These are phyloP conservation scores for Pichia eremophila DNA, from an alignment of 805 yeast species.

Conservation along the genomic window DNA sequence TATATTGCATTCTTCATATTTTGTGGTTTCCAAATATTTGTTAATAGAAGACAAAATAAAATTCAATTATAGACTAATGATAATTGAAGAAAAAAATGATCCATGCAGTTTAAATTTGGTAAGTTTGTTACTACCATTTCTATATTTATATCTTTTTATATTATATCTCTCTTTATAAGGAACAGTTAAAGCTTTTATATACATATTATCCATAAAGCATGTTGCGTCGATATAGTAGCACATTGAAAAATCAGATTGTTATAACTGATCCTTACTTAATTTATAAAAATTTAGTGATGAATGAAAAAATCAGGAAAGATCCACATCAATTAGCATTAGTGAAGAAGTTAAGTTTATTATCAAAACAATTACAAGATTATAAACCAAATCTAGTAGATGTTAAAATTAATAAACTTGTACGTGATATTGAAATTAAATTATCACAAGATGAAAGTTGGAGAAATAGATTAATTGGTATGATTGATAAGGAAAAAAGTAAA, in stretches of 20 bases:
- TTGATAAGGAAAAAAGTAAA: neutral
- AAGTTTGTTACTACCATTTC: too few relatives aligned
- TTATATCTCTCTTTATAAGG: too few relatives aligned
- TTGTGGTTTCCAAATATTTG: constrained; percentile 78
- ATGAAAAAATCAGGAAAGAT: constrained; percentile 46
- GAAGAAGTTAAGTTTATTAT: constrained; percentile 53
- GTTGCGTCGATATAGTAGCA: too few relatives aligned
- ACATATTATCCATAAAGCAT: too few relatives aligned
- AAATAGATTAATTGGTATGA: constrained; percentile 22
- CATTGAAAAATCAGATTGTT: neutral
- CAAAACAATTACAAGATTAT: constrained; percentile 57
- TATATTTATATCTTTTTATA: too few relatives aligned
- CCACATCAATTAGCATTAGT: constrained; percentile 49
- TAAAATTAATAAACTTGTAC: constrained; percentile 30
- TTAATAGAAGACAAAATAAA: constrained; percentile 55
- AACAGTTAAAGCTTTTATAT: too few relatives aligned
- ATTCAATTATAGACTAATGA: constrained; percentile 25
- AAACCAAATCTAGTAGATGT: constrained; percentile 41
- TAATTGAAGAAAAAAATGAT: neutral
- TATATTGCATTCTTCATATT: constrained; percentile 73
- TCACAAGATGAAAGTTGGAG: constrained; percentile 15
- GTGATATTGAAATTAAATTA: constrained; percentile 25
- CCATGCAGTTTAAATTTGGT: too few relatives aligned
- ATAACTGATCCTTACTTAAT: constrained; percentile 53
- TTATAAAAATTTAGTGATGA: constrained; percentile 43